Evolutionary conservation across 148 eudicot species (phyloP).

Genomic region (Rhododendron molle): DNA sequence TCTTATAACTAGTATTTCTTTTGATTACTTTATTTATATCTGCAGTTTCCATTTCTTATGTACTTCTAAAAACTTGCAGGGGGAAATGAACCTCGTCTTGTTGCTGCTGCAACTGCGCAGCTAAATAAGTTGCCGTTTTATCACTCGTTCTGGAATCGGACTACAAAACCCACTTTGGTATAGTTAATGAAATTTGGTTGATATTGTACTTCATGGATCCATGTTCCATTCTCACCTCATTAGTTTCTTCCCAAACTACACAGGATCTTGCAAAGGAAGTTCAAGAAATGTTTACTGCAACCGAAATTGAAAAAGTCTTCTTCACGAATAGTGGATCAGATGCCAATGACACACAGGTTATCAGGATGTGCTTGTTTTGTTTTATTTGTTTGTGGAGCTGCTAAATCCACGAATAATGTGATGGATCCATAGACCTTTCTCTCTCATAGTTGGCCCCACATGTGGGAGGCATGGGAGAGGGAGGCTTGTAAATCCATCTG

Average conservation of each 20-base stretch:
- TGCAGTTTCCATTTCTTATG: background rate
- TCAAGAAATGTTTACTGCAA: slow-evolving; percentile 61
- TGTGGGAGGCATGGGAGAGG: background rate
- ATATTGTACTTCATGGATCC: background rate
- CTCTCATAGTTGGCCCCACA: background rate
- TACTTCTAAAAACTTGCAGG: slow-evolving; percentile 43
- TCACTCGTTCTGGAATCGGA: slow-evolving; percentile 97
- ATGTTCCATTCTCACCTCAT: background rate
- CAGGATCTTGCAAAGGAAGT: slow-evolving; percentile 97
- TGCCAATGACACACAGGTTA: slow-evolving; percentile 95
- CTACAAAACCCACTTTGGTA: slow-evolving; percentile 92
- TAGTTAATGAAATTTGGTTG: background rate
- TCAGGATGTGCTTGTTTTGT: background rate
- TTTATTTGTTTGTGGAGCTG: background rate
- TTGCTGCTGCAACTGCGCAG: slow-evolving; percentile 79
- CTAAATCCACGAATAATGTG: background rate
- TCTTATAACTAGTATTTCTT: background rate
- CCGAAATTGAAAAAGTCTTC: slow-evolving; percentile 80
- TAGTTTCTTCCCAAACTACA: background rate
- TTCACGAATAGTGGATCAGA: slow-evolving; percentile 97
- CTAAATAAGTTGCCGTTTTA: slow-evolving; percentile 86
- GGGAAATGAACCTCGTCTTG: slow-evolving; percentile 87
- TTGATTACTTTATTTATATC: background rate
- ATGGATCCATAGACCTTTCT: background rate
- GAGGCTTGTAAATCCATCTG: background rate